Base-by-base conservation (phyloP, 2,329 filamentous ascomycete species). In the Hyphodiscus sp. region DNA sequence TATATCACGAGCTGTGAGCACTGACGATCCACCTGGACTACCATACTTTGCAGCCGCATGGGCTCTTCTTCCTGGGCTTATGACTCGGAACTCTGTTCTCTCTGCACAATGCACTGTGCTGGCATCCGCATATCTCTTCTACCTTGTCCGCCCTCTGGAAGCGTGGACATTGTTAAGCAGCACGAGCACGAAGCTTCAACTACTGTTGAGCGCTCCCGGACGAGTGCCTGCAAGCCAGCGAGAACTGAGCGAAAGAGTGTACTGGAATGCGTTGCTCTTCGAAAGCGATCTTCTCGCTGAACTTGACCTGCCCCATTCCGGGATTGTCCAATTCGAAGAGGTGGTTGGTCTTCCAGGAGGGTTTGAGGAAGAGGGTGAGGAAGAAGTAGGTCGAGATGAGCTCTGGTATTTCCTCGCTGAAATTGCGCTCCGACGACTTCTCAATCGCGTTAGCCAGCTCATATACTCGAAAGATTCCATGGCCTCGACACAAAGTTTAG, bases 371-470 rank as follows among this genome's bases (percentile, higher is more conserved):
- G 72, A 80, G 55, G 83, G 83, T n/a, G 82, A 85, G 52, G 81
- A 85, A 58, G 74, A 76, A 8, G 80, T 83, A 8, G 87, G 86
- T 13, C 80, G 82, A 47, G 89, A 92, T 63, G 87, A 92, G 55
- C 74, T 92, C 15, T 92, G 89, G 87, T 94, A 94, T 65, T 92
- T 92, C 62, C 73, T 92, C 29, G 88, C 89, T 41, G 88, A 92
- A 64, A 91, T 94, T 58, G 88, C 87, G 4, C 74, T 94, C 13
- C 81, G 88, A 45, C 77, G 89, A 52, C 78, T 94, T 2, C 77
- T 92, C 61, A 91, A 91, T 67, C 79, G 87, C 54, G 86, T 89
- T 63, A 89, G 85, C 71, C 86, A 90, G 66, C 81, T 90, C 63
- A 86, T 91, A 58, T 91, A 91, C 68, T 86, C 85, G 47, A 86